Conservation (phyloP, 2,329 filamentous ascomycete genomes). For the Sclerotinia borealis region DNA sequence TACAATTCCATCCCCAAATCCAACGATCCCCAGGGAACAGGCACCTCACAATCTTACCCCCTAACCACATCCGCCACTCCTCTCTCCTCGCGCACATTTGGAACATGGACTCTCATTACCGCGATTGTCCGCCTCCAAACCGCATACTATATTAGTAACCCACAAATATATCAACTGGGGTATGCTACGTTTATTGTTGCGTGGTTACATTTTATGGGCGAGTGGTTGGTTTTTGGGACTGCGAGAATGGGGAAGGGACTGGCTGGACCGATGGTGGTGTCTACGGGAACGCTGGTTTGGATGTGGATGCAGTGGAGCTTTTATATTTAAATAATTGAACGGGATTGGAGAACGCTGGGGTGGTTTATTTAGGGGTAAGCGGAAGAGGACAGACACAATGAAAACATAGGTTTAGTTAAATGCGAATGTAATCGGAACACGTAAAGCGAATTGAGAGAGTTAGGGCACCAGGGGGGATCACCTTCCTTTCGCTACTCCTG, state of each 20-base stretch:
- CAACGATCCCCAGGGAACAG: constrained; percentile 40
- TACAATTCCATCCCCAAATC: constrained; percentile 45
- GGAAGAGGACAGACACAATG: too few relatives aligned
- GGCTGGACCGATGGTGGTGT: constrained; percentile 48
- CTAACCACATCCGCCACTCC: constrained; percentile 65
- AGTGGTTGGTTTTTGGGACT: constrained; percentile 75
- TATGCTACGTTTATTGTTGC: constrained; percentile 60
- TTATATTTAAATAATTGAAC: constrained; percentile 48
- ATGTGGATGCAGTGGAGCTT: constrained; percentile 61
- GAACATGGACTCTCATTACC: constrained; percentile 63
- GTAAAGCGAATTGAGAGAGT: too few relatives aligned
- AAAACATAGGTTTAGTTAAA: too few relatives aligned
- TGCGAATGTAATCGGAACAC: too few relatives aligned
- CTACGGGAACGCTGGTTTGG: constrained; percentile 47
- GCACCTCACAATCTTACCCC: constrained; percentile 48
- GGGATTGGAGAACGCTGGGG: background rate
- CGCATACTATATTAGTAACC: constrained; percentile 58
- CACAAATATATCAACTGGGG: constrained; percentile 55
- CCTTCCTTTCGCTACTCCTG: too few relatives aligned
- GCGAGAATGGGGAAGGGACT: constrained; percentile 57
- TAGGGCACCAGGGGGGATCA: too few relatives aligned
- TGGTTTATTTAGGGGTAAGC: too few relatives aligned
- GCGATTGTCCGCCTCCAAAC: constrained; percentile 57
- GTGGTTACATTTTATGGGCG: constrained; percentile 52
- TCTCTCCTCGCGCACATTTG: constrained; percentile 73